phyloP scores from a whole-genome alignment of 2,329 filamentous ascomycete genomes.

The Nemania diffusa region DNA sequence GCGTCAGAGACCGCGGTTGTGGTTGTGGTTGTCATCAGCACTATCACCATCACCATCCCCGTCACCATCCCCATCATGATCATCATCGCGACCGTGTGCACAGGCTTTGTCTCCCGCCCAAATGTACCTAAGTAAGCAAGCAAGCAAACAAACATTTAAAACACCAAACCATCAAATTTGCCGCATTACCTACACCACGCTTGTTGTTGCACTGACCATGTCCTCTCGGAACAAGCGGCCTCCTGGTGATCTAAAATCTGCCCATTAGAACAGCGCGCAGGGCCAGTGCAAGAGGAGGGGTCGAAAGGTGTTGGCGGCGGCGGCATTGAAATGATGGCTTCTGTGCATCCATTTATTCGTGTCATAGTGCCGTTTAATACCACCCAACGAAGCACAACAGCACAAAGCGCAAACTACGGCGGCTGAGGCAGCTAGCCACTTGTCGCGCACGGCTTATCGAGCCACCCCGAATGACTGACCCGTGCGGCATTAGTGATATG shows the following conservation, averaged over 20 bases:
- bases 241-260: not conserved
- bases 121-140: too few relatives aligned
- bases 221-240: conserved; percentile 6
- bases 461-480: conserved; percentile 20
- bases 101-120: conserved; percentile 6
- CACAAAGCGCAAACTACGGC: conserved; percentile 23
- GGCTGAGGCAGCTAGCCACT: conserved; percentile 20
- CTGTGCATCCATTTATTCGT: conserved; percentile 26
- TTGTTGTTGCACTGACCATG: conserved; percentile 5
- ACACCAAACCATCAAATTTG: not conserved
- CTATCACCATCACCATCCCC: not conserved
- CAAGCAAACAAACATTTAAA: not conserved
- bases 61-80: not conserved
- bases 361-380: conserved; percentile 23
- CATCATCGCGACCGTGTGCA: conserved; percentile 1
- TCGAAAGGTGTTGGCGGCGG: conserved; percentile 9
- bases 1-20: not conserved
- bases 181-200: conserved; percentile 1
- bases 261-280: not conserved
- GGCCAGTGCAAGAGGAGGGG: not conserved
- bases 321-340: conserved; percentile 3
- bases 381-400: conserved; percentile 21
- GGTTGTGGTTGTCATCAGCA: not conserved
- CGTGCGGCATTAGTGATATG: conserved; percentile 28
- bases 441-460: conserved; percentile 19